Evolutionary conservation across 169 alveolate genomes (phyloP).

Genomic region (Plasmodium reichenowi): DNA sequence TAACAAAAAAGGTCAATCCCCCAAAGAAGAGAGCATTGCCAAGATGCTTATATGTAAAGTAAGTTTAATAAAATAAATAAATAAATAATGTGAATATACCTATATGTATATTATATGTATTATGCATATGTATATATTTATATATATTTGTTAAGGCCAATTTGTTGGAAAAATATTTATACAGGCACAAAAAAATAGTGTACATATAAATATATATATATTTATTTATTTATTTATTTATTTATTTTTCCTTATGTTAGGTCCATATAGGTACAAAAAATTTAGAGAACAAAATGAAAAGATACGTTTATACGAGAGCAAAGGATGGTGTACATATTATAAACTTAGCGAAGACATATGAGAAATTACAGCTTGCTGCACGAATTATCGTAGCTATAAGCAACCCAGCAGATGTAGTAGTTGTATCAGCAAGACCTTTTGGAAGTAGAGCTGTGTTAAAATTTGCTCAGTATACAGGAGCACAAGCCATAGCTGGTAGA

Average conservation of each 20-base stretch:
- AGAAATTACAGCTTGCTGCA: slow-evolving; percentile 99
- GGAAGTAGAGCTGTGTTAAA: slow-evolving; percentile 99
- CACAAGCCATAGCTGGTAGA: slow-evolving; percentile 97
- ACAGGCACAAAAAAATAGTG: not conserved
- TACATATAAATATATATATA: not conserved
- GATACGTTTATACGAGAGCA: slow-evolving; percentile 97
- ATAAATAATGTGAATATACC: not conserved
- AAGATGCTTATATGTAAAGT: slow-evolving; percentile 77
- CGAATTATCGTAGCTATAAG: slow-evolving; percentile 98
- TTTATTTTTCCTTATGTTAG: slow-evolving; percentile 49
- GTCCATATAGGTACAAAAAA: slow-evolving; percentile 98
- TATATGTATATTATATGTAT: not conserved
- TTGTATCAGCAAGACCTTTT: slow-evolving; percentile 96
- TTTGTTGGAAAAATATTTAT: not conserved
- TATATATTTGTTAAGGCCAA: not conserved
- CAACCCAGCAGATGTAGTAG: slow-evolving; percentile 98
- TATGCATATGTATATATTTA: no score
- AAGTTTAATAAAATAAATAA: not conserved
- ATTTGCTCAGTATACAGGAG: slow-evolving; percentile 97
- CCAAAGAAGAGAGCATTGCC: slow-evolving; percentile 77
- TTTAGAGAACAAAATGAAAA: slow-evolving; percentile 96
- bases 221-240: not conserved
- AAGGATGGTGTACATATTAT: slow-evolving; percentile 97
- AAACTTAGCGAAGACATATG: slow-evolving; percentile 98
- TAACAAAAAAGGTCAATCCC: slow-evolving; percentile 55